Percentiles rank a stretch among this genome's conserved stretches.
Conservation (phyloP, 352 stramenopile species). For the Globisporangium abappressorium region DNA sequence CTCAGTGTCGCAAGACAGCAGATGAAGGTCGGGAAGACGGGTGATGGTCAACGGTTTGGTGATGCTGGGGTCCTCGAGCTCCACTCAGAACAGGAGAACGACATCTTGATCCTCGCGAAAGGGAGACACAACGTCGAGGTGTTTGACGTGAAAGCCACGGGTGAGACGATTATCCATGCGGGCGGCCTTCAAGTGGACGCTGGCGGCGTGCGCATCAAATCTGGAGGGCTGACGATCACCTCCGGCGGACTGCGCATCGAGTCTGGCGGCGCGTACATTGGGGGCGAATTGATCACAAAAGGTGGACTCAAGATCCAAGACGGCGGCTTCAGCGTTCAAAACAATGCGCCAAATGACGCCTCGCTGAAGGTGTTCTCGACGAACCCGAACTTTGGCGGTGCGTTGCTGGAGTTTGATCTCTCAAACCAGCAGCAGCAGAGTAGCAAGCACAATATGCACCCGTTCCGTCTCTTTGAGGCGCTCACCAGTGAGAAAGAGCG, state of each 20-base stretch:
- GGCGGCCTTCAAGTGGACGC: constrained; percentile 49
- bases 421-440: constrained; percentile 22
- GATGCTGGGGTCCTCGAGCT: constrained; percentile 15
- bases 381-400: constrained; percentile 49
- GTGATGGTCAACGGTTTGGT: constrained; percentile 11
- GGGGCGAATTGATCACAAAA: constrained; percentile 44
- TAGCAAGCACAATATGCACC: constrained; percentile 18
- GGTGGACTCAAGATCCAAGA: constrained; percentile 62
- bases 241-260: constrained; percentile 56
- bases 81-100: constrained; percentile 15
- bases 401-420: constrained; percentile 48
- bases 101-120: constrained; percentile 31
- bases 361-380: constrained; percentile 41
- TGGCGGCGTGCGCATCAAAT: constrained; percentile 50
- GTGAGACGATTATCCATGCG: constrained; percentile 46
- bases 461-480: constrained; percentile 55
- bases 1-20: constrained; percentile 10
- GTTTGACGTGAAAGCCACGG: constrained; percentile 58
- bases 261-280: constrained; percentile 52
- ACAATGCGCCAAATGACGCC: constrained; percentile 37
- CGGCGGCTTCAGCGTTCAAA: constrained; percentile 55
- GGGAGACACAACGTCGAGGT: constrained; percentile 25
- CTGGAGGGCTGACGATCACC: constrained; percentile 56
- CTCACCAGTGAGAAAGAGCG: constrained; percentile 15
- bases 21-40: constrained; percentile 1